Evolutionary conservation across 345 rosid species (phyloP), one percentile per base, ranked within the genome.

Genomic region (Syzygium grande): DNA sequence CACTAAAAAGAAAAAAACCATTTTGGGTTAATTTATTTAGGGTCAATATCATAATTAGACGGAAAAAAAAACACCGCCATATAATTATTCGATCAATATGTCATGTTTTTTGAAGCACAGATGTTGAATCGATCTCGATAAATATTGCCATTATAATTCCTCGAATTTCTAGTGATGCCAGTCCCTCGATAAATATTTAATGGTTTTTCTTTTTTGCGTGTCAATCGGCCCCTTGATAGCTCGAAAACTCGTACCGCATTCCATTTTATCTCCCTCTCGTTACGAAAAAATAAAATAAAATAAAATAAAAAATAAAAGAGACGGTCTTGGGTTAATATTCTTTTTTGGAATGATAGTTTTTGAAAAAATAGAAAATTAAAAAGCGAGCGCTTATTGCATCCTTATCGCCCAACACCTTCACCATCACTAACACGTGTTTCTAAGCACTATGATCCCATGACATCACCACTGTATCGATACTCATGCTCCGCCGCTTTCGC

Each of bases 91-190:
- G 0, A 25, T 59, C 0, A 3, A 59, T 25, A 59, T 25, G 29
- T 58, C 29, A 25, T 25, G 29, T 2, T 59, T 25, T 52, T 25
- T 5, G 0, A 2, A 56, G 25, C 2, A 0, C n/a, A 0, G 10
- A 56, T 56, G n/a, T 56, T n/a, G 1, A 56, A 56, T 56, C 11
- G 23, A 23, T 56, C 13, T 23, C 4, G 13, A 4, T 23, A 4
- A 2, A 23, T 23, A 56, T 56, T 56, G 63, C 0, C 10, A 56
- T 0, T 0, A n/a, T 23, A 23, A 56, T 56, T 23, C n/a, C n/a
- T 0, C n/a, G n/a, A 5, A 10, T 56, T 56, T 10, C n/a, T 43
- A 43, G 46, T 29, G 6, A 59, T 59, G 65, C 0, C 16, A 16
- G 65, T 25, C 30, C 12, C 65, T 59, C 63, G 63, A n/a, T 25